phyloP scores from a whole-genome alignment of 2,329 filamentous ascomycete species.

The Cercospora sesami region DNA sequence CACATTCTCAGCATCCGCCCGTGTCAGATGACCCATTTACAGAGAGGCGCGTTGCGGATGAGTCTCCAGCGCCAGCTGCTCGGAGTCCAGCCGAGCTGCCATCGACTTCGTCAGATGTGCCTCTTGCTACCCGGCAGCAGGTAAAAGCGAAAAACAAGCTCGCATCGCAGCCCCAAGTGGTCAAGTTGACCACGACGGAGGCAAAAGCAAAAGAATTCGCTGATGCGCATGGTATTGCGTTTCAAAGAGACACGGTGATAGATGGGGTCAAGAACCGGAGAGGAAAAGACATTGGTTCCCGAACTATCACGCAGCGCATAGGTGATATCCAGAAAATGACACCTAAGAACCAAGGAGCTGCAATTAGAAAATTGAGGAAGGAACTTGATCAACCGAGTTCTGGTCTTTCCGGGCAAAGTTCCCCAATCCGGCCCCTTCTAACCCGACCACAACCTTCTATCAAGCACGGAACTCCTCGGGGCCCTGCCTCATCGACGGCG shows the following conservation, averaged over 20 bases:
- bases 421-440: neutral
- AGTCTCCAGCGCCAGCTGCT: neutral
- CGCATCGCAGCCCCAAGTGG: neutral
- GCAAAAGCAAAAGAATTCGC: conserved; percentile 12
- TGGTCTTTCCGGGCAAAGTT: neutral
- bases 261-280: conserved; percentile 6
- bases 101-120: conserved; percentile 12
- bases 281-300: neutral
- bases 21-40: neutral
- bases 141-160: conserved; percentile 11
- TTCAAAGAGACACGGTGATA: neutral
- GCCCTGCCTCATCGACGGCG: neutral
- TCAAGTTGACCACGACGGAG: neutral
- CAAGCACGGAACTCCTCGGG: neutral
- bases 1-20: neutral
- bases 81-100: neutral
- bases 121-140: neutral
- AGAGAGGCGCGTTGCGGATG: neutral
- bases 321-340: conserved; percentile 8
- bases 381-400: neutral
- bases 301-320: conserved; percentile 11
- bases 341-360: conserved; percentile 2
- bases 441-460: neutral
- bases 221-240: conserved; percentile 7
- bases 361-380: neutral